Evolutionary conservation across 306 rosid species (phyloP), one percentile per base, ranked within the genome.

Genomic region (Quercus mongolica): DNA sequence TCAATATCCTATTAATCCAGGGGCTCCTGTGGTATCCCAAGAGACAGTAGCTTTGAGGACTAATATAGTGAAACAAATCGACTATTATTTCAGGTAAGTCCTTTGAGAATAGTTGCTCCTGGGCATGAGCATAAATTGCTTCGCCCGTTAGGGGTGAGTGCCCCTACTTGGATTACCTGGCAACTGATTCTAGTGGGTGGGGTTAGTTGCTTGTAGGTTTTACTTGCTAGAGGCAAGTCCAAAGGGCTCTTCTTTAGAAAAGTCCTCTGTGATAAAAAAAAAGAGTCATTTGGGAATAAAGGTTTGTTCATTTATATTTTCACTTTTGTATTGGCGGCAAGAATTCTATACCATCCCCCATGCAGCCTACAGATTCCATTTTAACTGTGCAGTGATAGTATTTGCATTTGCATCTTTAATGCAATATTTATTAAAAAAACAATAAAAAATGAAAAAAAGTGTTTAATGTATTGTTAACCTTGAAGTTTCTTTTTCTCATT

Each of bases 11-110:
- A 54, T 74, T 69, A 90, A 70, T 85, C 85, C 91, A 57, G 85
- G 83, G 57, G 78, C 91, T 35, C 87, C 85, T 72, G 41, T 85
- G 38, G 72, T 78, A 35, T 63, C 92, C 82, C 88, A 92, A 21
- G 96, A 89, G 82, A 83, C 88, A 59, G 62, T 56, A 72, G 59
- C 85, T 61, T 84, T 95, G 83, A 85, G 84, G 87, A 79, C 78
- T 78, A 83, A 81, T 82, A 83, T 95, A 83, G 86, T 91, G 26
- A 90, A 91, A 68, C 99, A 95, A 81, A 91, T 95, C 35, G 98
- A 91, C 73, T 93, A 93, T 79, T 95, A 95, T 79, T 95, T 95
- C 86, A 90, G 98, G 99, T 91, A 78, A 79, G 85, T 69, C 71
- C 61, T 61, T 68, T 77, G 38, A n/a, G 69, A 11, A 74, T 77